Evolutionary conservation across 139 green algal genomes (phyloP).

Genomic region (Pleodorina starrii): DNA sequence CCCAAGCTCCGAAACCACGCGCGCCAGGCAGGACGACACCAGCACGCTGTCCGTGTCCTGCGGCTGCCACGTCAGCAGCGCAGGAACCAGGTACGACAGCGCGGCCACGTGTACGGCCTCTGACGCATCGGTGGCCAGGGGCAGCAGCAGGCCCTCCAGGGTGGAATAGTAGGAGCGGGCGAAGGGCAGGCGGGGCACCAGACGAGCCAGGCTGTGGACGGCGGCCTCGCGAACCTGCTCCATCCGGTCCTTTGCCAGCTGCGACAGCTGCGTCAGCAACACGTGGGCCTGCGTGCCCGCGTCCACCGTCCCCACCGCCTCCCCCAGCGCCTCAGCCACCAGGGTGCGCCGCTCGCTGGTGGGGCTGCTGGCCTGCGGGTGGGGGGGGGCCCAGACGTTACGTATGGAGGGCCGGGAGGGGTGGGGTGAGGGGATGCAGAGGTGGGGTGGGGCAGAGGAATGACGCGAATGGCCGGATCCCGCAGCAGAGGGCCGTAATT

Average conservation of each 20-base stretch:
- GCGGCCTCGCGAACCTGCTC: conserved; percentile 56
- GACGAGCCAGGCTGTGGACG: conserved; percentile 5
- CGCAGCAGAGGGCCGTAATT: no score
- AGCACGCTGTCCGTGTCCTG: not conserved
- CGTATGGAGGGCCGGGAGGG: no score
- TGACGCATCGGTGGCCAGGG: conserved; percentile 19
- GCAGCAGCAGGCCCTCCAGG: conserved; percentile 49
- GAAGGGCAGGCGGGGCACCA: conserved; percentile 47
- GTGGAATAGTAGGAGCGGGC: conserved; percentile 50
- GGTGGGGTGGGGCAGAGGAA: no score
- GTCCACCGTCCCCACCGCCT: conserved; percentile 35
- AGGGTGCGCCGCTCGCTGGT: conserved; percentile 52
- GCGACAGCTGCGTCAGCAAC: conserved; percentile 53
- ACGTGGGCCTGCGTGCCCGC: conserved; percentile 39
- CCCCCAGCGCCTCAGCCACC: conserved; percentile 52
- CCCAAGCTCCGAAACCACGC: conserved; percentile 15
- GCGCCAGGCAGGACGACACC: conserved; percentile 35
- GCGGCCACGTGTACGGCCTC: conserved; percentile 46
- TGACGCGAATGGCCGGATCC: no score
- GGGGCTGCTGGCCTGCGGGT: conserved; percentile 36
- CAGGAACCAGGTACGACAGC: conserved; percentile 37
- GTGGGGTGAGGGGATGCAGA: no score
- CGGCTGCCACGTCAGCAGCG: conserved; percentile 50
- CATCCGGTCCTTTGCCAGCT: conserved; percentile 54
- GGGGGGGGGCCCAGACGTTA: not conserved